Percentiles rank a stretch among this genome's conserved stretches.
Conservation (phyloP, 192 early-diverging fungal species). For the Backusella mclennaniae region DNA sequence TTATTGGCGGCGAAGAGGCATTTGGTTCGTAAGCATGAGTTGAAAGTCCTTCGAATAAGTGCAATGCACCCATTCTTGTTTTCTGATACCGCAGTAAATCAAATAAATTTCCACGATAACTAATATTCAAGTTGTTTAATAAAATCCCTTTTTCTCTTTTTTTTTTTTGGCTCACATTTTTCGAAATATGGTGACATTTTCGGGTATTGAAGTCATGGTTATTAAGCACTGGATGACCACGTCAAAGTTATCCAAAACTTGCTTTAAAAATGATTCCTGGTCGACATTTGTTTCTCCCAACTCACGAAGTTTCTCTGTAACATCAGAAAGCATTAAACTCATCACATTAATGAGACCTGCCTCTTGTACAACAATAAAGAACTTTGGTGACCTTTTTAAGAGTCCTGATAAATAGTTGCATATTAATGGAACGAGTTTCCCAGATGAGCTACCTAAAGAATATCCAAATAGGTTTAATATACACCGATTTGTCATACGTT, state of each 20-base stretch:
- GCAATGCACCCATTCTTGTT: conserved; percentile 48
- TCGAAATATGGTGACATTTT: conserved; percentile 49
- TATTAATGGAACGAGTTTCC: conserved; percentile 45
- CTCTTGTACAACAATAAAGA: conserved; percentile 56
- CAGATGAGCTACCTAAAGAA: conserved; percentile 44
- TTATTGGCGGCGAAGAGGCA: neutral
- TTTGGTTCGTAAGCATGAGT: conserved; percentile 40
- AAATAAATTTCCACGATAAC: conserved; percentile 53
- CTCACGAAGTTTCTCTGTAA: conserved; percentile 43
- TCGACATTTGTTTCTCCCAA: conserved; percentile 36
- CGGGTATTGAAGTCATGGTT: conserved; percentile 39
- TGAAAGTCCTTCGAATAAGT: conserved; percentile 48
- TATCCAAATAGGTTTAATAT: neutral
- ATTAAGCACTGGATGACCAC: conserved; percentile 48
- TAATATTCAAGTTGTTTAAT: conserved; percentile 5
- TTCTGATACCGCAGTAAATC: conserved; percentile 54
- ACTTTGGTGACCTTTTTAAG: conserved; percentile 44
- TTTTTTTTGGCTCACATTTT: conserved; percentile 39
- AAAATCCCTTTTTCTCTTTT: neutral
- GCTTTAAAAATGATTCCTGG: conserved; percentile 44
- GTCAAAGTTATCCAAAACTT: conserved; percentile 54
- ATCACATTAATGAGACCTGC: conserved; percentile 62
- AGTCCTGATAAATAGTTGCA: conserved; percentile 43
- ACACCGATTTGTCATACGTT: neutral
- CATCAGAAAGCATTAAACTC: conserved; percentile 49